Evolutionary conservation across 1,139 yeast genomes (phyloP).

Genomic region (Saccharomyces hybrid): DNA sequence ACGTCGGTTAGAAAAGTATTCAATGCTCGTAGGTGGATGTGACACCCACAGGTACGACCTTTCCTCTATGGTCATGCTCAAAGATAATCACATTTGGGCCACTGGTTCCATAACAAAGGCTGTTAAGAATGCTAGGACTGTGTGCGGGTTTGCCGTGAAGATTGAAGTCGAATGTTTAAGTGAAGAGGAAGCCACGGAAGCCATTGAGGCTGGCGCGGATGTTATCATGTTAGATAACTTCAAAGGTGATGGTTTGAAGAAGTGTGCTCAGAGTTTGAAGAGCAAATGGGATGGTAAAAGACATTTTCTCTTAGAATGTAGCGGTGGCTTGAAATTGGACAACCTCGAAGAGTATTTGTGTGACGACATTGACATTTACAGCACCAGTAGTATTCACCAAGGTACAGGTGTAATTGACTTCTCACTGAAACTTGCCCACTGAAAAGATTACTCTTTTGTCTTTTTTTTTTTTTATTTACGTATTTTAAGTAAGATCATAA

Average conservation of each 20-base stretch:
- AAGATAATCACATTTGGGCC: slow-evolving; percentile 89
- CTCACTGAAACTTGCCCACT: slow-evolving; percentile 64
- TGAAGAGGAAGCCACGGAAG: slow-evolving; percentile 82
- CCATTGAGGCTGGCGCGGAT: slow-evolving; percentile 92
- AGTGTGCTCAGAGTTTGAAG: slow-evolving; percentile 60
- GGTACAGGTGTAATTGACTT: slow-evolving; percentile 78
- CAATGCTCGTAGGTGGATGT: slow-evolving; percentile 93
- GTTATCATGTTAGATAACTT: slow-evolving; percentile 94
- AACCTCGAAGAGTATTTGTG: slow-evolving; percentile 63
- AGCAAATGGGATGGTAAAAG: slow-evolving; percentile 46
- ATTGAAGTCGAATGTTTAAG: slow-evolving; percentile 87
- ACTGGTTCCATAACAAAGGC: slow-evolving; percentile 89
- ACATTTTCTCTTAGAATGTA: slow-evolving; percentile 71
- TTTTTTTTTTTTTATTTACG: neutral
- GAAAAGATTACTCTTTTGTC: neutral
- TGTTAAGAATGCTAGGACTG: slow-evolving; percentile 64
- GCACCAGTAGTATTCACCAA: slow-evolving; percentile 91
- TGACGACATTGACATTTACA: slow-evolving; percentile 79
- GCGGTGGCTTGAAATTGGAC: slow-evolving; percentile 76
- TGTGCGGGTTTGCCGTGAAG: slow-evolving; percentile 83
- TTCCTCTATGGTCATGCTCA: slow-evolving; percentile 92
- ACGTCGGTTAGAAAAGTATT: slow-evolving; percentile 78
- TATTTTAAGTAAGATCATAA: neutral
- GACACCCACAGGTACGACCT: slow-evolving; percentile 90
- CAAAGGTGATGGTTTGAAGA: slow-evolving; percentile 53